Evolutionary conservation across 73 alveolate species (phyloP), one percentile per base, ranked within the genome.

Genomic region (Uronychia binucleata): DNA sequence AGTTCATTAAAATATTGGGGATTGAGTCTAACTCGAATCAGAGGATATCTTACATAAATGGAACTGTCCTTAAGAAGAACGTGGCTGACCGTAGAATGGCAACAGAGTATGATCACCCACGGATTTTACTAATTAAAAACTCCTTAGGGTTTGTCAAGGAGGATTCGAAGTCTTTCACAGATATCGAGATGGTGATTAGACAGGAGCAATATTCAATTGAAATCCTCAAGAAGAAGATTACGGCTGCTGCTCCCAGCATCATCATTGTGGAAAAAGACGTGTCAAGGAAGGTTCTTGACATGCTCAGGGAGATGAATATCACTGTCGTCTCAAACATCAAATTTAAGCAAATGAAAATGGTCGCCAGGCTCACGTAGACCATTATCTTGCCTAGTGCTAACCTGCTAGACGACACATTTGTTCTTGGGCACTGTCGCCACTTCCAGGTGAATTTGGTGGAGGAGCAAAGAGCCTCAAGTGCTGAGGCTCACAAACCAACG

Each of bases 51-150:
- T 91, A 88, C 57, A 59, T 93, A 74, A 91, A 93, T 74, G 98
- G 98, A 1, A 67, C 82, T 27, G 98, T 92, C 13, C 28, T 93
- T 75, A 76, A 75, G 59, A 94, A 94, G 82, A 94, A 92, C 83
- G 77, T 94, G 0, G 96, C 94, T 27, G 94, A 86, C 79, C 92
- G 86, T 58, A 90, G 95, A 74, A 91, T 93, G 97, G 91, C 29
- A 32, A 35, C 80, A 31, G 80, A 80, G 32, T 93, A 93, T 79
- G 84, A 92, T 29, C 81, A 85, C 58, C 98, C 98, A 0, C 57
- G 78, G 59, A 89, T 94, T 33, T 84, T 94, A 0, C 67, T 94
- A 34, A 77, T 94, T 28, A 75, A 86, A n/a, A 93, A 92, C 46
- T 60, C 89, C 30, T n/a, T 87, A 8, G 98, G 94, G 8, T 87